phyloP scores from a whole-genome alignment of 1,139 yeast species.

The Magnusiomyces sp. region DNA sequence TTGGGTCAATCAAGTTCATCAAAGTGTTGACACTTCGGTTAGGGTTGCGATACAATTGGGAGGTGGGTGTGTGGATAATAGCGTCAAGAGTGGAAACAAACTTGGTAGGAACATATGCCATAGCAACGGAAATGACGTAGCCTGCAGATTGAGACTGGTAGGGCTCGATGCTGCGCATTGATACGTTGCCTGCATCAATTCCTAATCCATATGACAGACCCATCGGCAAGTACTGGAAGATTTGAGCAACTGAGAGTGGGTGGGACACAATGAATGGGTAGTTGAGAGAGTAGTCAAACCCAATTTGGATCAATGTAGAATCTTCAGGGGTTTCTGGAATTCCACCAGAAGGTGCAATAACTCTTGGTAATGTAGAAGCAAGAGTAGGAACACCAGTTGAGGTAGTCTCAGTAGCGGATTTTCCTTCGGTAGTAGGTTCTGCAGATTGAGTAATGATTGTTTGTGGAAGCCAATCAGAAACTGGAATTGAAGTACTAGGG shows the following conservation, averaged over 20 bases:
- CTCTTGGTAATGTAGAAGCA: constrained; percentile 31
- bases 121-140: constrained; percentile 34
- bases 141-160: constrained; percentile 26
- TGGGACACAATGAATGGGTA: constrained; percentile 35
- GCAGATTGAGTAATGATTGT: constrained; percentile 11
- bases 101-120: constrained; percentile 31
- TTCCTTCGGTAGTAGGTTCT: constrained; percentile 6
- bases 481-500: constrained; percentile 9
- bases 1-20: constrained; percentile 34
- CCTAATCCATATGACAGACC: constrained; percentile 34
- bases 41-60: constrained; percentile 30
- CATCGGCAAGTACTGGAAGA: constrained; percentile 35
- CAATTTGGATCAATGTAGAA: constrained; percentile 32
- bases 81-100: constrained; percentile 24
- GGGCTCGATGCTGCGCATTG: constrained; percentile 32
- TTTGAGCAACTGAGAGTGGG: constrained; percentile 38
- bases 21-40: constrained; percentile 29
- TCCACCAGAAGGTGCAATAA: constrained; percentile 33
- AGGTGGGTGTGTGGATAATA: constrained; percentile 27
- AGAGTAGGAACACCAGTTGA: constrained; percentile 20
- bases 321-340: constrained; percentile 26
- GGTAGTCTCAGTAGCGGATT: constrained; percentile 13
- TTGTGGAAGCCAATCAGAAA: constrained; percentile 13
- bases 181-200: constrained; percentile 22
- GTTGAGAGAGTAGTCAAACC: constrained; percentile 35